phyloP scores from a whole-genome alignment of 768 basidiomycete species.

The Trametes cubensis region DNA sequence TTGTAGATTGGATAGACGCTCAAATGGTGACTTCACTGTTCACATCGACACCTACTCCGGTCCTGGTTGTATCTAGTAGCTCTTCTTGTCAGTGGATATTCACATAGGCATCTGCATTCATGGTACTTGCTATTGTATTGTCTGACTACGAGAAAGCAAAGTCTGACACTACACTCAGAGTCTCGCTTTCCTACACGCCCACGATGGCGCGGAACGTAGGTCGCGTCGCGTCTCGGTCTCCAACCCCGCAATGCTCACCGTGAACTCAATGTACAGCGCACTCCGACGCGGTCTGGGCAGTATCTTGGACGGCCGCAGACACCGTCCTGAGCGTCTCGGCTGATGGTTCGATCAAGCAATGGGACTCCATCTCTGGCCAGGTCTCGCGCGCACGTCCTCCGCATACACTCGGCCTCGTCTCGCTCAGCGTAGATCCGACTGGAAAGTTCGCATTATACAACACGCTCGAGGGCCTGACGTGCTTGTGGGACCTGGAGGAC shows the following conservation, averaged over 20 bases:
- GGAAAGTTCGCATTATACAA: slow-evolving; percentile 75
- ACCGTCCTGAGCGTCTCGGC: slow-evolving; percentile 76
- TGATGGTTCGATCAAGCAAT: slow-evolving; percentile 76
- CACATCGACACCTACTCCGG: background rate
- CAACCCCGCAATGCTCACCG: slow-evolving; percentile 4
- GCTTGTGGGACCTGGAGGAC: slow-evolving; percentile 68
- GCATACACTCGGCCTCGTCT: slow-evolving; percentile 87
- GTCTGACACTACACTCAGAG: slow-evolving; percentile 45
- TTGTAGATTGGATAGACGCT: background rate
- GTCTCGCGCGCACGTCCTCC: slow-evolving; percentile 59
- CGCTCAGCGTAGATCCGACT: slow-evolving; percentile 69
- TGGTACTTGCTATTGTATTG: slow-evolving; percentile 3
- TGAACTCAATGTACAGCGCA: slow-evolving; percentile 54
- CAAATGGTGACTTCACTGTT: slow-evolving; percentile 1
- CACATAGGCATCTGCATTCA: background rate
- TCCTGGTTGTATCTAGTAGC: slow-evolving; percentile 1
- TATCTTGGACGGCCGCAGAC: slow-evolving; percentile 63
- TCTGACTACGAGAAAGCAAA: background rate
- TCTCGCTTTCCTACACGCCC: slow-evolving; percentile 71
- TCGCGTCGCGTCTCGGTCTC: slow-evolving; percentile 8
- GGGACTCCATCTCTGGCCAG: slow-evolving; percentile 69
- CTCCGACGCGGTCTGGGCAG: slow-evolving; percentile 77
- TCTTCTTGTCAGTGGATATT: background rate
- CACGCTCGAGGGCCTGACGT: slow-evolving; percentile 82
- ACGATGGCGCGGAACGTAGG: slow-evolving; percentile 79